Percentiles rank a stretch among this genome's conserved stretches.
These are phyloP conservation scores for Pyricularia sp. DNA, from an alignment of 2,329 filamentous ascomycete species.

Conservation along the genomic window DNA sequence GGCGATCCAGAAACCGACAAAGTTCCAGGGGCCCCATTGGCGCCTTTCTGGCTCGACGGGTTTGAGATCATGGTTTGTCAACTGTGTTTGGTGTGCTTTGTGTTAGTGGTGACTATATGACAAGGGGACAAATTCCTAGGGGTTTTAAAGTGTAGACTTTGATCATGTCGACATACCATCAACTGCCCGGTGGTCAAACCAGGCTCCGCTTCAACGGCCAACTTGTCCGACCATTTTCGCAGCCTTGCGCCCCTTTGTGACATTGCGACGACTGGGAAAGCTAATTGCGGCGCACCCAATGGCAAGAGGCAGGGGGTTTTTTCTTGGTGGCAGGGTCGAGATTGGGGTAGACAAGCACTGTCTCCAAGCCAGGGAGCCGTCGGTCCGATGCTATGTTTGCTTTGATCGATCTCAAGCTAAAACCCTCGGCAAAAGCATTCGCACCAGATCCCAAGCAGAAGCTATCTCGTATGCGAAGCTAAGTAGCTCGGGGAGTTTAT, in stretches of 20 bases:
- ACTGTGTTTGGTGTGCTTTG: constrained; percentile 26
- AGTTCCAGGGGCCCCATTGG: constrained; percentile 82
- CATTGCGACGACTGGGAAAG: neutral
- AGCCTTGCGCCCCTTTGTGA: constrained; percentile 19
- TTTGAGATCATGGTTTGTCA: constrained; percentile 77
- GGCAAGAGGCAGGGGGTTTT: neutral
- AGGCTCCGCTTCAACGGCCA: constrained; percentile 66
- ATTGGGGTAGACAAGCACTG: neutral
- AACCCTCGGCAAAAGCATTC: neutral
- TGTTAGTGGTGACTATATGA: neutral
- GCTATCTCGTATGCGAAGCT: neutral
- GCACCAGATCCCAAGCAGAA: neutral
- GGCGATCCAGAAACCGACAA: constrained; percentile 79
- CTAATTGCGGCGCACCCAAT: neutral
- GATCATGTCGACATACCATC: constrained; percentile 43
- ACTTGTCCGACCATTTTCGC: constrained; percentile 41
- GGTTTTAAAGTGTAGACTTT: neutral
- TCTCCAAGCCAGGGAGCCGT: neutral
- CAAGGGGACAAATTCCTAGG: neutral
- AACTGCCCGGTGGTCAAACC: constrained; percentile 71
- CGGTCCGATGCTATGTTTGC: neutral
- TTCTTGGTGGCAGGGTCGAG: neutral
- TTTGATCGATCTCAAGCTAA: neutral
- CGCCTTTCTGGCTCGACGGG: constrained; percentile 70
- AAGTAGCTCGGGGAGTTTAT: neutral